Evolutionary conservation across 495 filamentous ascomycete genomes (phyloP), one percentile per base, ranked within the genome.

Genomic region (Podospora conica): DNA sequence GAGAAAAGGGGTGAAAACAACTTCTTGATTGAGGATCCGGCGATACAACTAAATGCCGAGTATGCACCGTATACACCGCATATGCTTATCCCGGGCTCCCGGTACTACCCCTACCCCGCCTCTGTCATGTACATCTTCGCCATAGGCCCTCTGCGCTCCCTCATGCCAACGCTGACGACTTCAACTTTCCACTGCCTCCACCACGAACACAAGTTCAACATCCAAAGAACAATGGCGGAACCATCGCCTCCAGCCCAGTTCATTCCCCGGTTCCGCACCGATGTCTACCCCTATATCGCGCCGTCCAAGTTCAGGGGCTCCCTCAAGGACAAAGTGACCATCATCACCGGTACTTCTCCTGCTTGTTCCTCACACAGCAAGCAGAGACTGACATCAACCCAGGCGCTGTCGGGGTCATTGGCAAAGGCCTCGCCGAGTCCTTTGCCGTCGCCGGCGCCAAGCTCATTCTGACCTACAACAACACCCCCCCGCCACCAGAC

Each of bases 271-370:
- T 68, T 73, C 56, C 72, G 73, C 29, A 73, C 55, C 28, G 73
- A 77, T 28, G 69, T 77, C 27, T 77, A 75, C 65, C 73, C 75
- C 12, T 77, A 72, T 67, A 74, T 77, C 55, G 33, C 66, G 53
- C 73, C 73, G 0, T 57, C 60, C 23, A 77, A 75, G 48, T 77
- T 71, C 68, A 70, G 64, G 57, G 73, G 69, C 3, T 65, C 73
- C 1, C 66, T 77, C 11, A 27, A 68, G 24, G 66, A 68, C 60
- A 69, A 74, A 53, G 73, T 77, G 2, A 63, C 71, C 31, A 73
- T 77, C 58, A 71, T 76, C 56, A 75, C 75, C 1, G 73, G 68
- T 72, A 68, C 7, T n/a, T 0, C 18, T 11, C 27, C 3, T 9
- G n/a, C 7, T 31, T 4, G 15, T 3, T n/a, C 25, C 12, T 20